A percentile compares a stretch with the other conserved stretches of the same genome.
These are phyloP conservation scores for Tetrapisispora taiwanensis DNA, from an alignment of 805 yeast species.

Conservation along the genomic window DNA sequence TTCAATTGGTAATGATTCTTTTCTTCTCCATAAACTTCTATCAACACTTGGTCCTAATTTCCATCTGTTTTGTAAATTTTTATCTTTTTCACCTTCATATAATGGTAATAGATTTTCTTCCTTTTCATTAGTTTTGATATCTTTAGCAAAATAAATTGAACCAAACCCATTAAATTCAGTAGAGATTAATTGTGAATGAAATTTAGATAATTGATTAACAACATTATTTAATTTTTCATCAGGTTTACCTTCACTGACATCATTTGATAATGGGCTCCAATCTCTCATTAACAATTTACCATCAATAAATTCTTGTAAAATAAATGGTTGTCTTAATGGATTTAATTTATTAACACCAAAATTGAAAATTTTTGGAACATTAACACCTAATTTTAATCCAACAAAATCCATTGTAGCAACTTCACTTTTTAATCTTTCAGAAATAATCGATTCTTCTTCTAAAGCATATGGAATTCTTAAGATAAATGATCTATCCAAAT, in stretches of 20 bases:
- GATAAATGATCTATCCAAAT: slow-evolving; percentile 46
- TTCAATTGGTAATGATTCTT: slow-evolving; percentile 41
- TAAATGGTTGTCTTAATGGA: slow-evolving; percentile 61
- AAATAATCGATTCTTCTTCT: slow-evolving; percentile 54
- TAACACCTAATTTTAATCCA: slow-evolving; percentile 48
- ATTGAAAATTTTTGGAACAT: slow-evolving; percentile 63
- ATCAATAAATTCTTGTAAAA: slow-evolving; percentile 66
- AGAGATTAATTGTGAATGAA: slow-evolving; percentile 45
- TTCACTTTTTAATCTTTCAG: slow-evolving; percentile 70
- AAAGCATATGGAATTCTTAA: slow-evolving; percentile 80
- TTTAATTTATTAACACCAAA: slow-evolving; percentile 56
- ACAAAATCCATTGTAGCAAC: slow-evolving; percentile 90
- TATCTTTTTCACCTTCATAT: slow-evolving; percentile 55
- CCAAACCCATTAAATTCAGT: slow-evolving; percentile 67
- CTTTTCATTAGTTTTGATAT: background rate
- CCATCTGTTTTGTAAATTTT: slow-evolving; percentile 56
- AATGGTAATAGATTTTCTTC: background rate
- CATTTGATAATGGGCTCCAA: slow-evolving; percentile 80
- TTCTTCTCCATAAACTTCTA: slow-evolving; percentile 63
- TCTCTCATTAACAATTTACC: slow-evolving; percentile 79
- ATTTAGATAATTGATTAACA: slow-evolving; percentile 62
- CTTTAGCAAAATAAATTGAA: slow-evolving; percentile 55
- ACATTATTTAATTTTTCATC: slow-evolving; percentile 46
- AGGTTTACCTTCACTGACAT: slow-evolving; percentile 36
- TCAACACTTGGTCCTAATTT: slow-evolving; percentile 86